Evolutionary conservation across 1,139 yeast genomes (phyloP), one percentile per base, ranked within the genome.

Genomic region (Candida glucosophila): DNA sequence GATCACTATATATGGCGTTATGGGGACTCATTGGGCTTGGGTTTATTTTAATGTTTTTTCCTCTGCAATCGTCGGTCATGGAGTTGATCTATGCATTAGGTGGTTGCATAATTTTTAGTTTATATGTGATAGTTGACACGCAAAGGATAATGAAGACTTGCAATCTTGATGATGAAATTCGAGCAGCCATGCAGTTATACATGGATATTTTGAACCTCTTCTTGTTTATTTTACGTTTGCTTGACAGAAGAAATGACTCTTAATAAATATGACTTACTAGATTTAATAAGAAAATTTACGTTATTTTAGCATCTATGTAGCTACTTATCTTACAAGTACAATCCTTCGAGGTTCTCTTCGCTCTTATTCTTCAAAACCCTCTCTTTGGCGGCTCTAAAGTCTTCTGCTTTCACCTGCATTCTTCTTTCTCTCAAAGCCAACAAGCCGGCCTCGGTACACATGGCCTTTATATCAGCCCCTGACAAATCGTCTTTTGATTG

Each of bases 381-480:
- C 55, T 92, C 98, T 59, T 90, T 82, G 9, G 97, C 99, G 41
- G 79, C 76, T 49, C 81, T 77, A 66, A 92, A 92, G 53, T 92
- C 98, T 35, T 83, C 88, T 15, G 92, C 93, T 25, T 88, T 83
- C 22, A 92, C 98, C 63, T 85, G 92, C 97, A 90, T 90, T 63
- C 98, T 77, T 57, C 98, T 79, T 56, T 92, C 98, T 58, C 98
- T 75, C 49, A 92, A 68, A 5, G 98, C 98, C 44, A 90, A 67
- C 47, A 92, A 66, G 30, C 98, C 99, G 2, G 97, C 97, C 54
- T 90, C 97, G 1, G 98, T 88, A 55, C 97, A 88, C 59, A 92
- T 82, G 16, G 98, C 98, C 62, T 90, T 90, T 45, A 90, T 90
- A 55, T 92, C 98, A 7, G 99, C 99, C 31, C 99, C 99, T 11